phyloP scores from a whole-genome alignment of 495 filamentous ascomycete genomes.

The Hypoxylon lienhwacheense region DNA sequence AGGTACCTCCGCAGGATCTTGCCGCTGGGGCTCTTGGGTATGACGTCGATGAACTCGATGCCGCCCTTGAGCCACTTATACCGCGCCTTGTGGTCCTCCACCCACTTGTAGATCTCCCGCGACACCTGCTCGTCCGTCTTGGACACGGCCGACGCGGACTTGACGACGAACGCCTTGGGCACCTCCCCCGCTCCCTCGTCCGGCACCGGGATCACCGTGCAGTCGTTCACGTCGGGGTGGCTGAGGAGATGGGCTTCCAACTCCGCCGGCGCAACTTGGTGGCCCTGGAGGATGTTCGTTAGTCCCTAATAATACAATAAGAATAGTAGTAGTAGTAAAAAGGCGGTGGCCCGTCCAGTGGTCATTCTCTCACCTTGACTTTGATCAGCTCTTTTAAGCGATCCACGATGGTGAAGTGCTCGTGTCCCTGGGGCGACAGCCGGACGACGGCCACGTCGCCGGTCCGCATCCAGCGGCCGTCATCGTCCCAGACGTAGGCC shows the following conservation, averaged over 20 bases:
- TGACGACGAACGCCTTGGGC: constrained; percentile 87
- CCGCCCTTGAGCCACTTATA: constrained; percentile 92
- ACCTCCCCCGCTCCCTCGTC: constrained; percentile 77
- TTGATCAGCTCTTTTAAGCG: constrained; percentile 95
- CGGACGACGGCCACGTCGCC: constrained; percentile 81
- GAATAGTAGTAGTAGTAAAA: background rate
- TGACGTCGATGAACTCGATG: constrained; percentile 69
- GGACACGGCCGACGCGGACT: constrained; percentile 63
- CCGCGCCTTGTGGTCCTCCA: constrained; percentile 78
- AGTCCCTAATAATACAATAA: background rate
- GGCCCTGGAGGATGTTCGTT: constrained; percentile 58
- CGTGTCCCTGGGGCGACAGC: constrained; percentile 62
- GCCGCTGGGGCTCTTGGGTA: constrained; percentile 90
- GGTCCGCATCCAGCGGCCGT: constrained; percentile 77
- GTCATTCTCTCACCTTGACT: constrained; percentile 79
- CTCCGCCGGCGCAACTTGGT: constrained; percentile 91
- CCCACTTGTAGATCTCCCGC: constrained; percentile 70
- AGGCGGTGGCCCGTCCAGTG: too few species aligned
- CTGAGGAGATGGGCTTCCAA: constrained; percentile 86
- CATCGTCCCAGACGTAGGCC: constrained; percentile 72
- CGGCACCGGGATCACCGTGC: constrained; percentile 78
- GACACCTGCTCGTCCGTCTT: constrained; percentile 51
- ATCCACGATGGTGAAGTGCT: constrained; percentile 84
- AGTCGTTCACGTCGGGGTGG: constrained; percentile 79
- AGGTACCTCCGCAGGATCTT: constrained; percentile 86